These are phyloP conservation scores for Amylostereum chailletii DNA, from an alignment of 1,284 basidiomycete genomes.

Conservation along the genomic window DNA sequence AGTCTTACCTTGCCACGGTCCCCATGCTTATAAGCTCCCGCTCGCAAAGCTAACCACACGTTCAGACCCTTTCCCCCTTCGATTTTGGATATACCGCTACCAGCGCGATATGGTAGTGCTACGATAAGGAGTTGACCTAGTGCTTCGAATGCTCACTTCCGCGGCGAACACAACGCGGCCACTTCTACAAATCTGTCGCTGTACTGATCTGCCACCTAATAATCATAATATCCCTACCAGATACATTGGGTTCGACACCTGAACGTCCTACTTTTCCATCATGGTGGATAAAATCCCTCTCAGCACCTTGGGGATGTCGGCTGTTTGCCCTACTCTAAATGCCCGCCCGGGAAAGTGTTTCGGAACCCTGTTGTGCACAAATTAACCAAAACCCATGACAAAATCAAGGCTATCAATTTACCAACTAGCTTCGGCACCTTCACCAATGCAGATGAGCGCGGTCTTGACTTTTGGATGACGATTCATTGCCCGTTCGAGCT, in stretches of 20 bases:
- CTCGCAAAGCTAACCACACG: too few species aligned
- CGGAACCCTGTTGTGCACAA: constrained; percentile 36
- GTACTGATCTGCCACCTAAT: too few species aligned
- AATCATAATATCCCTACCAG: too few species aligned
- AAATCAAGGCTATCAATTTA: constrained; percentile 19
- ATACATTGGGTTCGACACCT: too few species aligned
- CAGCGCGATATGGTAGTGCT: too few species aligned
- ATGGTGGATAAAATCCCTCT: constrained; percentile 29
- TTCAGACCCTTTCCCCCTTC: too few species aligned
- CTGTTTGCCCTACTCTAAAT: constrained; percentile 28
- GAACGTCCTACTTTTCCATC: constrained; percentile 18
- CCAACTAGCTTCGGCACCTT: constrained; percentile 56
- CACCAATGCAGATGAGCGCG: constrained; percentile 61
- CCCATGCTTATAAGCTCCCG: constrained; percentile 15
- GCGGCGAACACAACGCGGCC: too few species aligned
- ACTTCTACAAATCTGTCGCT: too few species aligned
- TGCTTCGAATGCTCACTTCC: too few species aligned
- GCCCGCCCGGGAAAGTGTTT: constrained; percentile 34
- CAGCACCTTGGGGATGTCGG: constrained; percentile 31
- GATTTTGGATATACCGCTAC: too few species aligned
- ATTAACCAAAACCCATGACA: constrained; percentile 1
- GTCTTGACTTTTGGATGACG: constrained; percentile 56
- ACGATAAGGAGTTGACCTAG: too few species aligned
- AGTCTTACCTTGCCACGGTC: constrained; percentile 36
- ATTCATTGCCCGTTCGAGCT: constrained; percentile 47